phyloP scores from a whole-genome alignment of 2,329 filamentous ascomycete genomes.

The Hyphodiscus sp. region DNA sequence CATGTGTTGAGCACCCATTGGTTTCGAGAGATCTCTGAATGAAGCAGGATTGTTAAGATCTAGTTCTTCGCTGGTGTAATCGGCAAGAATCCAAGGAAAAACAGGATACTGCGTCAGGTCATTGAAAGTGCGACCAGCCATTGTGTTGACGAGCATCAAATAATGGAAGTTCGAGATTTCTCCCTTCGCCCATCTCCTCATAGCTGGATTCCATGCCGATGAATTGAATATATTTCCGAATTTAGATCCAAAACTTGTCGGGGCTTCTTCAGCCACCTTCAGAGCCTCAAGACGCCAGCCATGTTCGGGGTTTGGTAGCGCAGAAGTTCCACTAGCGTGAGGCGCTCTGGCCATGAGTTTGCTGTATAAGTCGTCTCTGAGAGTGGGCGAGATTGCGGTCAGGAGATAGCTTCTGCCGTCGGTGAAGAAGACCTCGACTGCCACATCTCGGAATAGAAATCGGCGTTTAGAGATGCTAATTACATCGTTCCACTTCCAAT shows the following conservation, averaged over 20 bases:
- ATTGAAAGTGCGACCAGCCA: slow-evolving; percentile 95
- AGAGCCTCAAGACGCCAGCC: slow-evolving; percentile 87
- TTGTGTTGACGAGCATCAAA: slow-evolving; percentile 95
- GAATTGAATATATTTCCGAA: slow-evolving; percentile 90
- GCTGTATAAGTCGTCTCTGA: slow-evolving; percentile 73
- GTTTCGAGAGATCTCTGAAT: slow-evolving; percentile 88
- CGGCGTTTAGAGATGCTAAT: slow-evolving; percentile 93
- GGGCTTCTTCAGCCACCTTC: slow-evolving; percentile 54
- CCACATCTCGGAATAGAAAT: slow-evolving; percentile 92
- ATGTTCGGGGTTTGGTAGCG: slow-evolving; percentile 73
- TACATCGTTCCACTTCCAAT: slow-evolving; percentile 92
- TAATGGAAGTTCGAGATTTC: slow-evolving; percentile 99
- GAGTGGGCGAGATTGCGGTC: slow-evolving; percentile 67
- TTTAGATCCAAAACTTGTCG: slow-evolving; percentile 69
- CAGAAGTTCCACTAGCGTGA: slow-evolving; percentile 64
- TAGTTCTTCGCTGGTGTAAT: slow-evolving; percentile 90
- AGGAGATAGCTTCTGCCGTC: slow-evolving; percentile 93
- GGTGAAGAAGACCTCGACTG: slow-evolving; percentile 95
- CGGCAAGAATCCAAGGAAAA: slow-evolving; percentile 93
- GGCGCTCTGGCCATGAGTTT: slow-evolving; percentile 75
- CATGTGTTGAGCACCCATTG: slow-evolving; percentile 86
- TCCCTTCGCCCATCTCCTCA: slow-evolving; percentile 83
- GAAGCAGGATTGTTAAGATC: slow-evolving; percentile 77
- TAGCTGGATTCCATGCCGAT: slow-evolving; percentile 73
- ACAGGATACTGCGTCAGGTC: slow-evolving; percentile 97